Percentiles rank a stretch among this genome's conserved stretches.
Evolutionary conservation across 192 early-diverging fungal species (phyloP).

Genomic region (Diversispora epigaea): DNA sequence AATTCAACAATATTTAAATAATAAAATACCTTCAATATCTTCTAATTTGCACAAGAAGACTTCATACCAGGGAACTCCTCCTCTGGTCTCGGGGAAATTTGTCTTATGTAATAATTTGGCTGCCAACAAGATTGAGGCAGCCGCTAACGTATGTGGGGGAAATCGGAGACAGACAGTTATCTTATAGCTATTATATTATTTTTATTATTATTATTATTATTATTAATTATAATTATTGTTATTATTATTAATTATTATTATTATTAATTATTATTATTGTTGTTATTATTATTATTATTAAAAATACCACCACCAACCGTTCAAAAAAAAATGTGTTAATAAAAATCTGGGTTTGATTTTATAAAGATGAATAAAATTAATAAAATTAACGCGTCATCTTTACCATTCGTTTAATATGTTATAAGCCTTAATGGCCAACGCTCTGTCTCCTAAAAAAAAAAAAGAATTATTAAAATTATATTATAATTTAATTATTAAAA

Average conservation of each 20-base stretch:
- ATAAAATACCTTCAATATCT: constrained; percentile 57
- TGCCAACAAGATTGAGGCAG: constrained; percentile 62
- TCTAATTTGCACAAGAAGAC: constrained; percentile 47
- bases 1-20: not conserved
- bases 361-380: too few species aligned
- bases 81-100: constrained; percentile 39
- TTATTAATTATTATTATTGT: not conserved
- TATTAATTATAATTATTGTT: not conserved
- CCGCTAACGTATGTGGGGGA: constrained; percentile 63
- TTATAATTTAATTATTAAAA: not conserved
- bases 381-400: not conserved
- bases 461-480: constrained; percentile 22
- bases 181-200: constrained; percentile 55
- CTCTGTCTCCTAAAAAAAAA: constrained; percentile 39
- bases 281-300: not conserved
- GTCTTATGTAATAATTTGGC: constrained; percentile 41
- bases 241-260: not conserved
- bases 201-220: not conserved
- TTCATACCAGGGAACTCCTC: constrained; percentile 50
- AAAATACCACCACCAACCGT: not conserved
- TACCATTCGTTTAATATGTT: constrained; percentile 49
- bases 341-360: too few species aligned
- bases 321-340: not conserved
- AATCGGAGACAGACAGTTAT: constrained; percentile 59
- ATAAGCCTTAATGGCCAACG: constrained; percentile 53